phyloP scores from a whole-genome alignment of 345 rosid genomes.

The Fremontodendron californicum region DNA sequence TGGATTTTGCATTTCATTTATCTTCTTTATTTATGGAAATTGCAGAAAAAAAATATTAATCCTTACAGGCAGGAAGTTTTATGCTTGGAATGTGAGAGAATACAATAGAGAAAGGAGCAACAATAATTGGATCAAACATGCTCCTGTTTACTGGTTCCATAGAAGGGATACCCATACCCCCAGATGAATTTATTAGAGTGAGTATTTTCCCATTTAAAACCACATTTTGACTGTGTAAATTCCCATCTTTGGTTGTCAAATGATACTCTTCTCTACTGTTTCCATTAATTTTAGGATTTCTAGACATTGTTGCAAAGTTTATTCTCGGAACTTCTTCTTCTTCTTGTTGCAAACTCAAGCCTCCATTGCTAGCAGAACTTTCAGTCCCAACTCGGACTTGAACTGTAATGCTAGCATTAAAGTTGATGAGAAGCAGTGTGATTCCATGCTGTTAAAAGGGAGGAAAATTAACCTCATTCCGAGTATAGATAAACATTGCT shows the following conservation, averaged over 20 bases:
- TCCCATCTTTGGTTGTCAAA: constrained; percentile 62
- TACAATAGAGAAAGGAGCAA: constrained; percentile 65
- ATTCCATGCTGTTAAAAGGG: constrained; percentile 55
- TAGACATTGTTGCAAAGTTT: constrained; percentile 25
- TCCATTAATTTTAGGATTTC: constrained; percentile 30
- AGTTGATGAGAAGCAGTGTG: constrained; percentile 62
- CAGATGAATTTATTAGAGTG: constrained; percentile 47
- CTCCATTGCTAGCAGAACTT: constrained; percentile 14
- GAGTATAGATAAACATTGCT: background rate
- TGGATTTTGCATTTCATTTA: background rate
- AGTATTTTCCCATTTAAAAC: constrained; percentile 65
- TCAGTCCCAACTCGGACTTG: constrained; percentile 31
- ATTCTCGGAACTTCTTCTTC: constrained; percentile 11
- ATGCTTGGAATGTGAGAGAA: constrained; percentile 55
- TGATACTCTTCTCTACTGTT: constrained; percentile 76
- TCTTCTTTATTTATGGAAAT: background rate
- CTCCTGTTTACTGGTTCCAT: constrained; percentile 43
- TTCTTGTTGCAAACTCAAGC: constrained; percentile 15
- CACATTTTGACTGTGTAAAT: constrained; percentile 73
- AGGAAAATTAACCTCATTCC: background rate
- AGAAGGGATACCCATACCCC: constrained; percentile 58
- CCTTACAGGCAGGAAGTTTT: constrained; percentile 53
- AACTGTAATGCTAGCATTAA: constrained; percentile 50
- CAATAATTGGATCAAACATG: constrained; percentile 35
- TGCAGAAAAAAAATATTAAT: background rate